Conservation (phyloP, 768 basidiomycete species). For the Naganishia kalamii region DNA sequence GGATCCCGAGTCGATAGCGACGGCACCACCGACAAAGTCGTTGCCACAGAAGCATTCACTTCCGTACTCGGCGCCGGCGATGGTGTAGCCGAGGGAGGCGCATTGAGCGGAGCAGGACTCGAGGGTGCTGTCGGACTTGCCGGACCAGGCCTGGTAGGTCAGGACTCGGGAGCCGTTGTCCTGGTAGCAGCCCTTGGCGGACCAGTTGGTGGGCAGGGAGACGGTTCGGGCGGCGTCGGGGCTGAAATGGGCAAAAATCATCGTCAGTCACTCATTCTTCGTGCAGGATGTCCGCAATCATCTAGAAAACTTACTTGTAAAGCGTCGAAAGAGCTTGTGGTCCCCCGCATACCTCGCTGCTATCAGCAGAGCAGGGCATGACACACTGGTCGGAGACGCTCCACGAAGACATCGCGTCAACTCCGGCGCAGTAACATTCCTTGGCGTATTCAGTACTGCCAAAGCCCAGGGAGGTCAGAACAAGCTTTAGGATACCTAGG, state of each 20-base stretch:
- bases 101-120: slow-evolving; percentile 1
- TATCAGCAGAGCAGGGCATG: slow-evolving; percentile 1
- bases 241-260: too few species aligned
- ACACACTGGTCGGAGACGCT: slow-evolving; percentile 7
- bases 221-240: neutral
- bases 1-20: neutral
- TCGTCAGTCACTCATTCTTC: too few species aligned
- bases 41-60: slow-evolving; percentile 14
- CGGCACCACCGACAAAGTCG: neutral
- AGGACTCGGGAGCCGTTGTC: slow-evolving; percentile 3
- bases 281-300: too few species aligned
- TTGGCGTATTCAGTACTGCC: slow-evolving; percentile 8
- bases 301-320: too few species aligned
- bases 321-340: neutral
- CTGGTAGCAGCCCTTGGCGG: neutral
- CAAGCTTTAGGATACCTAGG: too few species aligned
- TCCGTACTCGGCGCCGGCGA: slow-evolving; percentile 11
- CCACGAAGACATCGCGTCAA: neutral
- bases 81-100: slow-evolving; percentile 8
- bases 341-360: neutral
- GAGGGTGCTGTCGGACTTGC: neutral
- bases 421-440: slow-evolving; percentile 11
- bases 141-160: neutral
- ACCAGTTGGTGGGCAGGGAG: slow-evolving; percentile 1
- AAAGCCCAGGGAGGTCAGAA: too few species aligned